These are phyloP conservation scores for Xenoacremonium recifei DNA, from an alignment of 2,329 filamentous ascomycete genomes.

Conservation along the genomic window DNA sequence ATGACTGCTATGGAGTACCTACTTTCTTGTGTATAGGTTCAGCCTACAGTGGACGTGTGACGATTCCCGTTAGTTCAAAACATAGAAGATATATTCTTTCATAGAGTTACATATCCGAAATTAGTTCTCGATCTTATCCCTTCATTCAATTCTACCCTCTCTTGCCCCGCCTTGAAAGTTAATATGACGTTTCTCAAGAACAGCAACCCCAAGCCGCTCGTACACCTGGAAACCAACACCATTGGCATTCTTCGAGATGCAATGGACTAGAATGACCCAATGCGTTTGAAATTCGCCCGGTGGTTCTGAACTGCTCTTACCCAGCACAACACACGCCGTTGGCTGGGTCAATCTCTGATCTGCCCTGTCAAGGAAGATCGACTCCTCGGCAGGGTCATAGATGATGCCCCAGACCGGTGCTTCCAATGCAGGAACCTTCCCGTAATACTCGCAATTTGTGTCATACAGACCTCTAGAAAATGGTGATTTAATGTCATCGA, in stretches of 20 bases:
- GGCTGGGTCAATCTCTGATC: background rate
- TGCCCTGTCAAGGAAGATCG: conserved; percentile 1
- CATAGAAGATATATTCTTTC: too few relatives aligned
- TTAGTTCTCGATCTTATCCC: too few relatives aligned
- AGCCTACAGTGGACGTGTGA: too few relatives aligned
- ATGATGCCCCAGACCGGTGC: conserved; percentile 1
- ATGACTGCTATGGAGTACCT: too few relatives aligned
- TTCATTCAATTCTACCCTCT: conserved; percentile 1
- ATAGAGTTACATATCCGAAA: too few relatives aligned
- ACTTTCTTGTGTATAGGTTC: too few relatives aligned
- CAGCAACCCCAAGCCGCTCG: conserved; percentile 3
- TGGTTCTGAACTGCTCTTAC: background rate
- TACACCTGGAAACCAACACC: background rate
- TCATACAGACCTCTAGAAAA: background rate
- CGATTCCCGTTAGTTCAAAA: too few relatives aligned
- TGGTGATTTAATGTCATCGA: conserved; percentile 1
- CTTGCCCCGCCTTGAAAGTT: background rate
- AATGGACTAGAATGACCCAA: conserved; percentile 3
- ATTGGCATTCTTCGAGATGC: background rate
- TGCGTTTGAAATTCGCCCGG: background rate
- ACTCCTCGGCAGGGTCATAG: conserved; percentile 1
- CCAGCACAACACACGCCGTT: conserved; percentile 1
- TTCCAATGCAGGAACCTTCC: background rate
- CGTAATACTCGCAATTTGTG: background rate
- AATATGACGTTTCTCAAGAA: conserved; percentile 1